These are phyloP conservation scores for Naganishia sp. DNA, from an alignment of 1,284 basidiomycete genomes.

Conservation along the genomic window DNA sequence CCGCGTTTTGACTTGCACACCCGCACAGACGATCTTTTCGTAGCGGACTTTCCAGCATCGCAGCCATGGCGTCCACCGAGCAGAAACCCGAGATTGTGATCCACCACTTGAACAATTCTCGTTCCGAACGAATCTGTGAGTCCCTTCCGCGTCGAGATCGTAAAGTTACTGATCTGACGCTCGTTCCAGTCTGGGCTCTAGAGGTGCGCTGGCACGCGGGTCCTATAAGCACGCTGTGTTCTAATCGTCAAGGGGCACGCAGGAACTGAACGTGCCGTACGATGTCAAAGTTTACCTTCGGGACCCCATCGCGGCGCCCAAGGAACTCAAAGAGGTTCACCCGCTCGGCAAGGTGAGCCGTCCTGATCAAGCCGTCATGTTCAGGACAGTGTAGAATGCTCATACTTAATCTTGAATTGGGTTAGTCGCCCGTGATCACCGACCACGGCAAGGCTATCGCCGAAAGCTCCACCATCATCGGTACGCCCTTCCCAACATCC, in stretches of 20 bases:
- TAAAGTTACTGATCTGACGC: background rate
- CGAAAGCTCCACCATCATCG: constrained; percentile 30
- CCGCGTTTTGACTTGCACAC: no score
- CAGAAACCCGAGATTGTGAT: constrained; percentile 25
- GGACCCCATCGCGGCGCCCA: constrained; percentile 24
- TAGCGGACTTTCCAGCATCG: background rate
- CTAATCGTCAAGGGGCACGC: background rate
- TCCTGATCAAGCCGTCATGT: no score
- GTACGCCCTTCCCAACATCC: background rate
- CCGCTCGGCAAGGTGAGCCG: constrained; percentile 33
- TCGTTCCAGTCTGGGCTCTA: constrained; percentile 29
- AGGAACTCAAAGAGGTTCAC: constrained; percentile 32
- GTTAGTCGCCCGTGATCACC: constrained; percentile 29
- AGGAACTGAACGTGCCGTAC: constrained; percentile 33
- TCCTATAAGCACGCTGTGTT: no score
- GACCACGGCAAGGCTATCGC: constrained; percentile 32
- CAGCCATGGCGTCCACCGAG: constrained; percentile 6
- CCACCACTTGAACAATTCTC: constrained; percentile 31
- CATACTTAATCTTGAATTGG: background rate
- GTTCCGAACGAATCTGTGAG: constrained; percentile 34
- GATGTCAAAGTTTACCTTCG: constrained; percentile 33
- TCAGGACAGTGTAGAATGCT: background rate
- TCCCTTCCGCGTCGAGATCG: background rate
- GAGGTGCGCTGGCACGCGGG: constrained; percentile 18
- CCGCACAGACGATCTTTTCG: no score